phyloP scores from a whole-genome alignment of 179 eudicot genomes.

The Pouteria campechiana region DNA sequence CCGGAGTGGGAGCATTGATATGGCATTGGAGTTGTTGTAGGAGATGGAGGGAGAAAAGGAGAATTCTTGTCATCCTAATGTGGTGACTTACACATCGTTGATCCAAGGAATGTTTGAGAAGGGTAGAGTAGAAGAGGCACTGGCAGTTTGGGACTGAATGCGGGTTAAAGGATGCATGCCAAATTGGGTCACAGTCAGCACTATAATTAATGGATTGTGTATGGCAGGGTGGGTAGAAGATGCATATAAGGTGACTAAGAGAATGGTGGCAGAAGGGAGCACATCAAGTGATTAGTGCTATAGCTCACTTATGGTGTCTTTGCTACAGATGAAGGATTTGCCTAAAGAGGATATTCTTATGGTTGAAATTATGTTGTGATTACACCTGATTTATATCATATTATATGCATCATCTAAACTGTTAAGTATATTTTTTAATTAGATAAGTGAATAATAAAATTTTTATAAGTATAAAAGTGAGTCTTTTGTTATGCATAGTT shows the following conservation, averaged over 20 bases:
- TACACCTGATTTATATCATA: too few species aligned
- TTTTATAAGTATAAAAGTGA: too few species aligned
- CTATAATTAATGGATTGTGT: slow-evolving; percentile 54
- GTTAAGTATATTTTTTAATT: too few species aligned
- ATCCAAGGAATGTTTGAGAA: slow-evolving; percentile 50
- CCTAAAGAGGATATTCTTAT: too few species aligned
- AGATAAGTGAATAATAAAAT: too few species aligned
- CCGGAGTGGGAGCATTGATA: slow-evolving; percentile 37
- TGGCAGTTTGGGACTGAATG: slow-evolving; percentile 58
- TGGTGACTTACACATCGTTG: slow-evolving; percentile 53
- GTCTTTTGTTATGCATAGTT: too few species aligned
- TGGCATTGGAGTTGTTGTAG: slow-evolving; percentile 45
- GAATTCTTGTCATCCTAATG: slow-evolving; percentile 50
- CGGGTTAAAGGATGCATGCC: slow-evolving; percentile 29
- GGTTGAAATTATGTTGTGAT: too few species aligned
- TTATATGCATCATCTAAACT: too few species aligned
- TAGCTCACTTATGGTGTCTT: slow-evolving; percentile 43
- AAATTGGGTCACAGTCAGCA: slow-evolving; percentile 44
- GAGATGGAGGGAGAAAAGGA: slow-evolving; percentile 70
- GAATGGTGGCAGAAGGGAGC: slow-evolving; percentile 25
- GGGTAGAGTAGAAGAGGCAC: slow-evolving; percentile 42
- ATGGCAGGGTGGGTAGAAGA: slow-evolving; percentile 39
- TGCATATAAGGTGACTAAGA: slow-evolving; percentile 39
- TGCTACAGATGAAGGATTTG: slow-evolving; percentile 35
- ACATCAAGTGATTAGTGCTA: slow-evolving; percentile 36